Base-by-base conservation (phyloP, 176 grass and related monocot species). In the Elaeis guineensis region DNA sequence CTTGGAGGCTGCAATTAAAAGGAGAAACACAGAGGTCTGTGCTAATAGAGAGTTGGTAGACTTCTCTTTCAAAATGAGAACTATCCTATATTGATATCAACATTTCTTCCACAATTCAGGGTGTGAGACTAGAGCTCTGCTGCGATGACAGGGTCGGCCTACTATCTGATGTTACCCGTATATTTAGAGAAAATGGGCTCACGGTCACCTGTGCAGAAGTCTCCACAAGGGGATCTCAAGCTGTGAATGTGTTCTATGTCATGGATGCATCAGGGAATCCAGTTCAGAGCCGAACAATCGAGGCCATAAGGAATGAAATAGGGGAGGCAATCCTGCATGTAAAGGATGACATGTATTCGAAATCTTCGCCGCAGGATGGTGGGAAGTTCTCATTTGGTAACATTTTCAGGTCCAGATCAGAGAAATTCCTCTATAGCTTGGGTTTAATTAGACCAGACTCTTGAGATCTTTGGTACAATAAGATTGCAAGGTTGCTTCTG, bases 371-470 rank as follows among this genome's bases (percentile, higher is more conserved):
- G 1, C 17, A 55, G 12, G 59, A 73, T 15, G 26, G 25, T 6
- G 29, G 59, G 11, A 73, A 29, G 12, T 55, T 73, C 17, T 73
- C 70, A 55, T 24, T 73, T n/a, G 70, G 59, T 3, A 56, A 29
- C 7, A 51, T 73, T n/a, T 73, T 73, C 70, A 73, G 59, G 52
- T 73, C 70, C 14, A 73, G 70, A 63, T 73, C 70, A 18, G 70
- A 73, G 70, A 73, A 63, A 29, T 22, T 73, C 24, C 70, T 73
- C 3, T 61, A 48, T 18, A 73, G 63, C 51, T 63, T 73, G 28
- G 70, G 70, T 6, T 25, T 73, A 15, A 73, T 63, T 4, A 62
- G 70, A 73, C 63, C 70, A 14, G 54, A 16, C 51, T 56, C 70
- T 14, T 63, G 50, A 73, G 70, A 35, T 44, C 35, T 6, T 0